Evolutionary conservation across 352 stramenopile genomes (phyloP).

Genomic region (Pythium biforme): DNA sequence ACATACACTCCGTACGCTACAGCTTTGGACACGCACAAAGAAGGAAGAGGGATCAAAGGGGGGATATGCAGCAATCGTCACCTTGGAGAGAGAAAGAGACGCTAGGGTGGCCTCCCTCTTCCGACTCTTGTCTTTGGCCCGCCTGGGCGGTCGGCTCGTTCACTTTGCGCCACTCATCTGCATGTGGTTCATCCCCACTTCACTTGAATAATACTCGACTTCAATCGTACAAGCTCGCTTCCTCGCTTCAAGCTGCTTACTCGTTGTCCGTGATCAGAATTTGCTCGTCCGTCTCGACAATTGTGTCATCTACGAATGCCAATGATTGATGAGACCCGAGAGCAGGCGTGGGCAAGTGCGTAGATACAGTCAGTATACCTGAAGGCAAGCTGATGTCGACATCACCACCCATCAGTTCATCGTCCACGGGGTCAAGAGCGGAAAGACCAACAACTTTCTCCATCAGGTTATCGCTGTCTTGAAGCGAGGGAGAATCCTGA

Average conservation of each 20-base stretch:
- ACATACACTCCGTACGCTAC: slow-evolving; percentile 13
- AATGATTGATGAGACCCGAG: neutral
- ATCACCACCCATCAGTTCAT: slow-evolving; percentile 25
- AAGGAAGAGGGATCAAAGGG: slow-evolving; percentile 8
- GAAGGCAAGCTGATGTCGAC: slow-evolving; percentile 22
- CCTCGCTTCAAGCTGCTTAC: neutral
- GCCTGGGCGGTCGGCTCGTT: slow-evolving; percentile 11
- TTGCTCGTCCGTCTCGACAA: slow-evolving; percentile 21
- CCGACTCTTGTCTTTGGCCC: neutral
- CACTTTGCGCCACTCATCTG: neutral
- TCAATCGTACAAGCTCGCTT: slow-evolving; percentile 12
- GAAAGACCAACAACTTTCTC: slow-evolving; percentile 27
- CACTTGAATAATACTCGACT: slow-evolving; percentile 25
- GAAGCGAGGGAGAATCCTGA: slow-evolving; percentile 23
- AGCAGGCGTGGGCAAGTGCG: neutral
- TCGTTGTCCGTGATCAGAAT: slow-evolving; percentile 17
- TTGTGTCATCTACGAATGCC: slow-evolving; percentile 7
- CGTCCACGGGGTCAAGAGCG: slow-evolving; percentile 26
- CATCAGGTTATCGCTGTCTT: slow-evolving; percentile 26
- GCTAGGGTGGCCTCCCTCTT: neutral
- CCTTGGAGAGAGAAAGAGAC: slow-evolving; percentile 1
- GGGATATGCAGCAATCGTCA: slow-evolving; percentile 17
- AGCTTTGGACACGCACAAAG: slow-evolving; percentile 14
- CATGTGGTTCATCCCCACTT: slow-evolving; percentile 29
- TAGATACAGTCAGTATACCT: slow-evolving; percentile 4